phyloP scores from a whole-genome alignment of 148 eudicot genomes.

The Chenopodium suecicum region DNA sequence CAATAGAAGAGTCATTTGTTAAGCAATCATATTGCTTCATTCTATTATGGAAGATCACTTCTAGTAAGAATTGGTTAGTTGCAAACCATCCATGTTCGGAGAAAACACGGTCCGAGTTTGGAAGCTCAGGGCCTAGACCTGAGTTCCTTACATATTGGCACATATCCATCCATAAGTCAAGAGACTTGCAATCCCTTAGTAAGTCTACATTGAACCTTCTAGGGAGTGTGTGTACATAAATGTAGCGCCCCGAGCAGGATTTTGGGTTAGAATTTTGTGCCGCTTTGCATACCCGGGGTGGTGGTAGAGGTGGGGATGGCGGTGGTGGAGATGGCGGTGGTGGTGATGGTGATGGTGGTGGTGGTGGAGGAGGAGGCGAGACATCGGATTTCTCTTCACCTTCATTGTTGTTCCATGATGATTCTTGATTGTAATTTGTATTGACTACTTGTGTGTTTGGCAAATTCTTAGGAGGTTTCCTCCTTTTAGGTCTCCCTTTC shows the following conservation, averaged over 20 bases:
- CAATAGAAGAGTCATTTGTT: slow-evolving; percentile 55
- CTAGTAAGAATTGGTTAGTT: slow-evolving; percentile 47
- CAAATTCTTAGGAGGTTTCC: slow-evolving; percentile 16
- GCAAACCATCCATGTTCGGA: slow-evolving; percentile 36
- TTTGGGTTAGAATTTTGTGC: slow-evolving; percentile 12
- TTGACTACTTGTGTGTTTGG: slow-evolving; percentile 8
- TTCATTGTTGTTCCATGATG: slow-evolving; percentile 11
- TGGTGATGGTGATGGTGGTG: slow-evolving; percentile 29
- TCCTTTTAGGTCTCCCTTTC: slow-evolving; percentile 14
- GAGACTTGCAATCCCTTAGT: slow-evolving; percentile 35
- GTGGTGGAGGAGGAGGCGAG: slow-evolving; percentile 28
- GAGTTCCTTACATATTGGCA: slow-evolving; percentile 38
- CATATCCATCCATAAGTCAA: slow-evolving; percentile 45
- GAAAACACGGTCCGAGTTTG: slow-evolving; percentile 28
- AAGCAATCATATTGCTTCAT: slow-evolving; percentile 58
- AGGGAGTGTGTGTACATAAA: slow-evolving; percentile 43
- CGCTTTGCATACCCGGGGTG: slow-evolving; percentile 22
- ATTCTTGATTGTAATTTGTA: slow-evolving; percentile 19
- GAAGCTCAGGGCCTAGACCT: slow-evolving; percentile 39
- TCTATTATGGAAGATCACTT: slow-evolving; percentile 51
- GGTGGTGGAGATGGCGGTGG: slow-evolving; percentile 25
- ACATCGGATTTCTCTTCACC: not conserved
- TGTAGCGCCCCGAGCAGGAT: slow-evolving; percentile 34
- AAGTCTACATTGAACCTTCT: slow-evolving; percentile 47
- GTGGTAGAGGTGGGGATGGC: slow-evolving; percentile 28